phyloP scores from a whole-genome alignment of 805 yeast species.

The Lachancea meyersii region DNA sequence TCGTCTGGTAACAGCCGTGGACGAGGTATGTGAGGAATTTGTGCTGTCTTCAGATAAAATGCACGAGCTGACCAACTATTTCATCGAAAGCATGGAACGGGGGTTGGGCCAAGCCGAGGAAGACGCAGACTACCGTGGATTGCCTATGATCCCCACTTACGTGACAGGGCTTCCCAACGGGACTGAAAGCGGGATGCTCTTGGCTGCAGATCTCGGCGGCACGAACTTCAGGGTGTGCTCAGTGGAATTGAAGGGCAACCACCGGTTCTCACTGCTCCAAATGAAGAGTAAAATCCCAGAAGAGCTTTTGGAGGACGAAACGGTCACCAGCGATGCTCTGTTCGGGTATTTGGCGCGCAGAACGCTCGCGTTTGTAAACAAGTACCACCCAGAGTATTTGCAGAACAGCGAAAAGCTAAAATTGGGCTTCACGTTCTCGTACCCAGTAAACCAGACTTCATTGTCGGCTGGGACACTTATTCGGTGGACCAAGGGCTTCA shows the following conservation, averaged over 20 bases:
- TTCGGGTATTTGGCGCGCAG: slow-evolving; percentile 71
- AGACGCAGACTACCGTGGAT: slow-evolving; percentile 33
- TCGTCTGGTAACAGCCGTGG: slow-evolving; percentile 21
- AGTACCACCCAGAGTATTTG: slow-evolving; percentile 50
- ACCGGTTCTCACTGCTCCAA: slow-evolving; percentile 72
- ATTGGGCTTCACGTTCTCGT: slow-evolving; percentile 89
- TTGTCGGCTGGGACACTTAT: slow-evolving; percentile 72
- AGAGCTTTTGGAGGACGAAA: slow-evolving; percentile 57
- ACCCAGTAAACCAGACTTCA: slow-evolving; percentile 85
- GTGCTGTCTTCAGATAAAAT: slow-evolving; percentile 21
- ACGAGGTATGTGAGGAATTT: slow-evolving; percentile 26
- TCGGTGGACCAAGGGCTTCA: slow-evolving; percentile 96
- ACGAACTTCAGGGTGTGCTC: slow-evolving; percentile 95
- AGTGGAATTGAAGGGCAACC: slow-evolving; percentile 66
- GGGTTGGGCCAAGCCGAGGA: slow-evolving; percentile 47
- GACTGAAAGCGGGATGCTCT: slow-evolving; percentile 67
- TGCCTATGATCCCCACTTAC: slow-evolving; percentile 92
- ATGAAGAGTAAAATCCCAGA: slow-evolving; percentile 73
- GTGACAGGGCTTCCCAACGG: slow-evolving; percentile 86
- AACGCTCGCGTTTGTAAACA: slow-evolving; percentile 55
- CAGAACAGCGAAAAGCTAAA: slow-evolving; percentile 43
- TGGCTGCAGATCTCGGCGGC: slow-evolving; percentile 95
- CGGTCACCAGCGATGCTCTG: slow-evolving; percentile 51
- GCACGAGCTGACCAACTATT: slow-evolving; percentile 40
- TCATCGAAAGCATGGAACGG: slow-evolving; percentile 52